Evolutionary conservation across 179 eudicot genomes (phyloP).

Genomic region (Beta corolliflora): DNA sequence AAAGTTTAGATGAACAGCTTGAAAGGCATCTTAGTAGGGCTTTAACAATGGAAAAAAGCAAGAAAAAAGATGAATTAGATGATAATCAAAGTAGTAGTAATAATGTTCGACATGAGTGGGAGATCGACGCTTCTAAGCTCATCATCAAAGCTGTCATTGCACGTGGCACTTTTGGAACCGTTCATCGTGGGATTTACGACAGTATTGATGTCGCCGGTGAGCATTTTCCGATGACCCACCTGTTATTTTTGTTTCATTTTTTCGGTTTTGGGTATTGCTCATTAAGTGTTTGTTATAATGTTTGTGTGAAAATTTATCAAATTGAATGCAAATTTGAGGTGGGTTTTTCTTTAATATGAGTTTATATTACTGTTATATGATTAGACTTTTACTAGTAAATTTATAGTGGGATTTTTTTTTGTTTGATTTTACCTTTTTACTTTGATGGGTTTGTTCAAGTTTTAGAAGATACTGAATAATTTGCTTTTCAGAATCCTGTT

Average conservation of each 20-base stretch:
- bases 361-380: not conserved
- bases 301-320: conserved; percentile 6
- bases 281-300: conserved; percentile 25
- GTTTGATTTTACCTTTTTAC: conserved; percentile 7
- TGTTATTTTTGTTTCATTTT: not conserved
- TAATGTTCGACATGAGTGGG: conserved; percentile 70
- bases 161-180: conserved; percentile 96
- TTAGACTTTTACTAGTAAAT: not conserved
- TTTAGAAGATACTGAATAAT: conserved; percentile 15
- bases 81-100: conserved; percentile 6
- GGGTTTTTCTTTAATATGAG: not conserved
- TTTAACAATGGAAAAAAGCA: conserved; percentile 69
- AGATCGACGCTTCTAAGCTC: conserved; percentile 86
- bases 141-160: conserved; percentile 75
- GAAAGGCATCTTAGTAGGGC: conserved; percentile 77
- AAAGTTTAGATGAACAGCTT: conserved; percentile 86
- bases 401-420: conserved; percentile 21
- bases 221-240: conserved; percentile 11
- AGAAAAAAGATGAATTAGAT: conserved; percentile 38
- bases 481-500: conserved; percentile 27
- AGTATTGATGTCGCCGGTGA: conserved; percentile 89
- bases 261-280: not conserved
- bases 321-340: not conserved
- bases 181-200: conserved; percentile 91
- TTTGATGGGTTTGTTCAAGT: conserved; percentile 8